Evolutionary conservation across 2,329 filamentous ascomycete genomes (phyloP).

Genomic region (Fusarium solani-melongenae): DNA sequence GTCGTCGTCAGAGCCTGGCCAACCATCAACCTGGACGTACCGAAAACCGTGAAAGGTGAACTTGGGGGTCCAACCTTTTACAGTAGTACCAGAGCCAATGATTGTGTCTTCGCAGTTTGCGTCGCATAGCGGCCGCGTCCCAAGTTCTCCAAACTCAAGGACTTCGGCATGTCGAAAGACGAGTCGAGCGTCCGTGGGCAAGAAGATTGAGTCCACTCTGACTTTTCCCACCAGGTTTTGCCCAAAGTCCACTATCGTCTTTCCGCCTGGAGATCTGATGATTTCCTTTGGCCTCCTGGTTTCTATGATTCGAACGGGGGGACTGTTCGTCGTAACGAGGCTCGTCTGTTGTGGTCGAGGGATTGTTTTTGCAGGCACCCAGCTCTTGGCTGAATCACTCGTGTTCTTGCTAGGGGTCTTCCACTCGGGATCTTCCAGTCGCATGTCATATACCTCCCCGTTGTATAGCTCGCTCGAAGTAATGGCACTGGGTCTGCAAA

Average conservation of each 20-base stretch:
- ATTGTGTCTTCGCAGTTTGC: background rate
- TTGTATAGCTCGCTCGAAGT: conserved; percentile 3
- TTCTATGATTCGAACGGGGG: background rate
- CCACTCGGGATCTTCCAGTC: background rate
- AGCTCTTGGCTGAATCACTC: background rate
- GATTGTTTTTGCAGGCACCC: background rate
- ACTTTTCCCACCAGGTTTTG: background rate
- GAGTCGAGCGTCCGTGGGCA: background rate
- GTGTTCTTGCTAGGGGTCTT: background rate
- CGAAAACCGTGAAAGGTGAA: conserved; percentile 67
- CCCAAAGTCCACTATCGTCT: background rate
- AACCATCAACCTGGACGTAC: conserved; percentile 58
- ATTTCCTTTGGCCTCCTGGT: background rate
- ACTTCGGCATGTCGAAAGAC: conserved; percentile 14
- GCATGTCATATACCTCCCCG: background rate
- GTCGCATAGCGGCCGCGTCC: background rate
- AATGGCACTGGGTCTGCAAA: background rate
- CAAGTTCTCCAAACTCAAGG: conserved; percentile 11
- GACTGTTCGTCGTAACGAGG: background rate
- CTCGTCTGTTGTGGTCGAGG: background rate
- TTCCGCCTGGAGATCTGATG: background rate
- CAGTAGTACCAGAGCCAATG: background rate
- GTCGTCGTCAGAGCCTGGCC: conserved; percentile 35
- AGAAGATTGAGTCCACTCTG: background rate
- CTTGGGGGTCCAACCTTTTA: conserved; percentile 51